A percentile compares a stretch with the other conserved stretches of the same genome.
phyloP scores from a whole-genome alignment of 192 early-diverging fungal species.

The Coemansia aciculifera region DNA sequence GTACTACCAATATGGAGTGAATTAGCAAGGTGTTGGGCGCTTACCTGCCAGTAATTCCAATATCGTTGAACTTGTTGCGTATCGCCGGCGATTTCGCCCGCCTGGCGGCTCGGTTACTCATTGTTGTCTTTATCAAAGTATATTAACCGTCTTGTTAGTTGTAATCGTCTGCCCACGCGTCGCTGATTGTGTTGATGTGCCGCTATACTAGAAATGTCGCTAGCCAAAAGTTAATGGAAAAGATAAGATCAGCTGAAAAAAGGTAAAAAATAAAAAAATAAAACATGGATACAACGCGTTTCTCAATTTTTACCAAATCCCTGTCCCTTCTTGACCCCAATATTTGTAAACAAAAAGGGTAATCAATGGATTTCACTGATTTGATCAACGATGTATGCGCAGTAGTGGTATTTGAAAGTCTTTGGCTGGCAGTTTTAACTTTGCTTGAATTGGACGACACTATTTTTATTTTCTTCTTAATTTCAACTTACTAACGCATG shows the following conservation, averaged over 20 bases:
- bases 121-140: constrained; percentile 1
- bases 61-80: constrained; percentile 38
- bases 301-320: not conserved
- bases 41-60: constrained; percentile 38
- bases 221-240: not conserved
- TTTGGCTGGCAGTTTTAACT: not conserved
- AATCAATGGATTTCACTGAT: not conserved
- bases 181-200: not conserved
- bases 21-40: not conserved
- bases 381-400: not conserved
- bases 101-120: constrained; percentile 34
- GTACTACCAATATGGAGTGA: not conserved
- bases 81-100: constrained; percentile 39
- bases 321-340: not conserved
- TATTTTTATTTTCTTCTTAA: not conserved
- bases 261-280: constrained; percentile 7
- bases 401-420: not conserved
- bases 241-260: constrained; percentile 3
- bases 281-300: constrained; percentile 3
- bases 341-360: not conserved
- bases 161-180: not conserved
- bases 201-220: not conserved
- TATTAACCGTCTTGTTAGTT: not conserved
- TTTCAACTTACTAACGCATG: not conserved
- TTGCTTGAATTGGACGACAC: not conserved